Evolutionary conservation across 768 basidiomycete species (phyloP).

Genomic region (Tylopilus sp.): DNA sequence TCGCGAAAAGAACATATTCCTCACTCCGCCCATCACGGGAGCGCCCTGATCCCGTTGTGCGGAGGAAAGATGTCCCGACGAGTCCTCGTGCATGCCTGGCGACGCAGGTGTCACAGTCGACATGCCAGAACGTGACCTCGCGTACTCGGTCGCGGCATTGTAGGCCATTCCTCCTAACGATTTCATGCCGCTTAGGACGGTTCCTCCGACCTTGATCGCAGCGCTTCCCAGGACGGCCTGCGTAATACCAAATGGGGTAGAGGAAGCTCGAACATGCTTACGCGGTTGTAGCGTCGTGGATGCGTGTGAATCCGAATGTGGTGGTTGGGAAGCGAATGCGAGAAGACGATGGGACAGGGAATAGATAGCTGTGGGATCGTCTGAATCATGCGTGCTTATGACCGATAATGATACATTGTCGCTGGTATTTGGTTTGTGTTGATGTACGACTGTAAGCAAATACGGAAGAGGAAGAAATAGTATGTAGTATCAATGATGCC

Average conservation of each 20-base stretch:
- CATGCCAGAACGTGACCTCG: conserved; percentile 30
- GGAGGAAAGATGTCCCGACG: conserved; percentile 15
- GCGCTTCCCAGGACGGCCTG: conserved; percentile 54
- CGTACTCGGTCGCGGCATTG: conserved; percentile 43
- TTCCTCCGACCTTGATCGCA: conserved; percentile 56
- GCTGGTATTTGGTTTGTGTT: conserved; percentile 33
- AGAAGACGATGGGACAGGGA: conserved; percentile 51
- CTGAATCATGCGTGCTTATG: conserved; percentile 27
- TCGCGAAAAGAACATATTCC: conserved; percentile 52
- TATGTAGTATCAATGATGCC: conserved; percentile 49
- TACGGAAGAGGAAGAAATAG: conserved; percentile 46
- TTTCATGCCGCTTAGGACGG: conserved; percentile 61
- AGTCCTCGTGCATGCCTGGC: conserved; percentile 1
- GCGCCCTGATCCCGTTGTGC: conserved; percentile 22
- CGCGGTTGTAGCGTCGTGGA: conserved; percentile 20
- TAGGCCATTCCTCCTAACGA: conserved; percentile 43
- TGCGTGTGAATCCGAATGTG: conserved; percentile 23
- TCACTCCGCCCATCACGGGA: conserved; percentile 27
- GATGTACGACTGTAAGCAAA: conserved; percentile 41
- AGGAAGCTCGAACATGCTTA: conserved; percentile 23
- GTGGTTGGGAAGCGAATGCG: conserved; percentile 48
- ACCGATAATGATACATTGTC: conserved; percentile 39
- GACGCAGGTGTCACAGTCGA: conserved; percentile 6
- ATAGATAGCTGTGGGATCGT: conserved; percentile 49
- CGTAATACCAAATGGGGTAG: conserved; percentile 32